A percentile compares a stretch with the other conserved stretches of the same genome.
Conservation (phyloP, 768 basidiomycete species). For the Tremella mesenterica region DNA sequence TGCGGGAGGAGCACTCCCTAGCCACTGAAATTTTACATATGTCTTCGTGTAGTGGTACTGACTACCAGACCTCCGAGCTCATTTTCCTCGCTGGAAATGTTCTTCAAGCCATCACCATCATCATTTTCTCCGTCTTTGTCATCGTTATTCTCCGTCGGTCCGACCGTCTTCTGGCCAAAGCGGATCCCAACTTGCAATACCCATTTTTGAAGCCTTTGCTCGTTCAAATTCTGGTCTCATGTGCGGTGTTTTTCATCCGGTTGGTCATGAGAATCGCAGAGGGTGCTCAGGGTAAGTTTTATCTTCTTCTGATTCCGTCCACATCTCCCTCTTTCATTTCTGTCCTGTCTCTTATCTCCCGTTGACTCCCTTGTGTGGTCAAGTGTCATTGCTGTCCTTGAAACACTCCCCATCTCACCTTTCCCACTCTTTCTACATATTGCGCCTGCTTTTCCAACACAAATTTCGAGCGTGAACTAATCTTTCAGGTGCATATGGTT, state of each 20-base stretch:
- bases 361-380: neutral
- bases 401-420: neutral
- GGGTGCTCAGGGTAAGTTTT: constrained; percentile 25
- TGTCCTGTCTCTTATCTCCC: neutral
- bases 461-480: neutral
- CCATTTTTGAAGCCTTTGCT: constrained; percentile 16
- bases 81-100: constrained; percentile 30
- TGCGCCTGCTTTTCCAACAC: neutral
- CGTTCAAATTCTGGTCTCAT: constrained; percentile 16
- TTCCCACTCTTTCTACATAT: too few relatives aligned
- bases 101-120: constrained; percentile 26
- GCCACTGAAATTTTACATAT: neutral
- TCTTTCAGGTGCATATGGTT: constrained; percentile 16
- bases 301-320: neutral
- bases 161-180: constrained; percentile 7
- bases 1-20: neutral
- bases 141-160: constrained; percentile 21
- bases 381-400: neutral
- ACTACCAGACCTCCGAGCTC: constrained; percentile 12
- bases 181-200: constrained; percentile 8
- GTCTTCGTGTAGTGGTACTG: neutral
- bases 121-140: constrained; percentile 23
- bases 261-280: constrained; percentile 24
- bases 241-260: constrained; percentile 23
- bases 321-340: neutral